These are phyloP conservation scores for Dictyostelium firmibasis DNA, from an alignment of 78 protist genomes.

Conservation along the genomic window DNA sequence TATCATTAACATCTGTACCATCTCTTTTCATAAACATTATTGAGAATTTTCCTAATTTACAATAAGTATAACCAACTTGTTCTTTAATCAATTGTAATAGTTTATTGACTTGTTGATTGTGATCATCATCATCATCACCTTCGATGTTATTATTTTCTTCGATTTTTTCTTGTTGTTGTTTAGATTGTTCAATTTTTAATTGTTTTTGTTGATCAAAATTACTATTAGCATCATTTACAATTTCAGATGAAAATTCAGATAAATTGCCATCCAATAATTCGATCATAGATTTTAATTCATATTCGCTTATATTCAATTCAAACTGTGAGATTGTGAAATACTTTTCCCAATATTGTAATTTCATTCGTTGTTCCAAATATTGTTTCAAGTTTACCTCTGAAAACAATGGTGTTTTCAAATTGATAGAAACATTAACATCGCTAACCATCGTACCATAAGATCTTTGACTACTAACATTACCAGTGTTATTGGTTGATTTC, in stretches of 20 bases:
- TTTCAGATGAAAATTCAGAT: constrained; percentile 53
- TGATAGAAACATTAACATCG: constrained; percentile 30
- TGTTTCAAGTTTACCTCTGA: neutral
- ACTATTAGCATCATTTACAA: neutral
- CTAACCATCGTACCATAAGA: constrained; percentile 57
- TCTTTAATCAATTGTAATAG: neutral
- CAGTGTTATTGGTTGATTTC: neutral
- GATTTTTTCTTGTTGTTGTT: neutral
- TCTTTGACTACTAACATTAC: neutral
- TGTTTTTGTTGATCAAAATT: neutral
- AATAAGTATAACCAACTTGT: constrained; percentile 8
- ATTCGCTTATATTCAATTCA: constrained; percentile 32
- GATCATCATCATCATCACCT: neutral
- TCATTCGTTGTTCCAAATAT: neutral
- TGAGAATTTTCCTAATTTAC: constrained; percentile 54
- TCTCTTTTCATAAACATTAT: constrained; percentile 41
- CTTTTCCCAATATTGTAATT: constrained; percentile 33
- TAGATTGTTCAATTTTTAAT: neutral
- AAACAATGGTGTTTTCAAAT: constrained; percentile 27
- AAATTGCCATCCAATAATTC: constrained; percentile 67
- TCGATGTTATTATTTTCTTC: neutral
- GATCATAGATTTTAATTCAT: constrained; percentile 35
- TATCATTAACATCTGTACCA: constrained; percentile 29
- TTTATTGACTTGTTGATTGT: neutral
- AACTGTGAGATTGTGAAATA: constrained; percentile 17